Evolutionary conservation across 768 basidiomycete genomes (phyloP).

Genomic region (Dioszegia aurantiaca): DNA sequence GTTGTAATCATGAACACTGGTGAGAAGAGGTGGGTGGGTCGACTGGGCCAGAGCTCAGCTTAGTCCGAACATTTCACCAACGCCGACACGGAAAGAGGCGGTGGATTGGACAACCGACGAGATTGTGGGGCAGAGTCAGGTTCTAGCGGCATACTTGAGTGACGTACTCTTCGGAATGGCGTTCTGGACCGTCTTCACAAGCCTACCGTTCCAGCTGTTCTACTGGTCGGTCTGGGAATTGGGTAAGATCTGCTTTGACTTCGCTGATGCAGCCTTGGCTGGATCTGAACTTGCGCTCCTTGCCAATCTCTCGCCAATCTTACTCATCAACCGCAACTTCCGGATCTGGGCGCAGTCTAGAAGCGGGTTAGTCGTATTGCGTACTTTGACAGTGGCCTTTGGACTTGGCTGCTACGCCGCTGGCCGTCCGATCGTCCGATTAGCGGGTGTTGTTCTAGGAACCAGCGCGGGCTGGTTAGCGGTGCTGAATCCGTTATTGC

Average conservation of each 20-base stretch:
- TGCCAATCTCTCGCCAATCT: constrained; percentile 65
- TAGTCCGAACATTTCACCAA: background rate
- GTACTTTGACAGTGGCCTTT: constrained; percentile 56
- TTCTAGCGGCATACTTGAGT: constrained; percentile 30
- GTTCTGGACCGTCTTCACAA: constrained; percentile 79
- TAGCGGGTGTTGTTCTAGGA: constrained; percentile 62
- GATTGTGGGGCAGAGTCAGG: background rate
- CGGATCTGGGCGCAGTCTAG: constrained; percentile 57
- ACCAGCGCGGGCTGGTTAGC: constrained; percentile 59
- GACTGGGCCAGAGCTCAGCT: background rate
- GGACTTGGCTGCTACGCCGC: constrained; percentile 59
- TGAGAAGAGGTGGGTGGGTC: background rate
- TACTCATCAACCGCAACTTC: constrained; percentile 59
- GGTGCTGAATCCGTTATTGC: constrained; percentile 61
- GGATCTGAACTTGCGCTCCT: constrained; percentile 77
- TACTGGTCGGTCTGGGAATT: constrained; percentile 92
- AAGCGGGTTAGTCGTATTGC: constrained; percentile 58
- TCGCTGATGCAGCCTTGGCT: constrained; percentile 55
- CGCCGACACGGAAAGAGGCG: background rate
- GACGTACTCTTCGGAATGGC: constrained; percentile 44
- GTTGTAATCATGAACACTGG: background rate
- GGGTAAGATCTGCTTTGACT: constrained; percentile 54
- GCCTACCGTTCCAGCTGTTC: constrained; percentile 74
- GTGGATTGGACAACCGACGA: constrained; percentile 15
- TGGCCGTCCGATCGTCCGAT: constrained; percentile 53